phyloP scores from a whole-genome alignment of 2,329 filamentous ascomycete species.

The Dothideomycetidae sp. region DNA sequence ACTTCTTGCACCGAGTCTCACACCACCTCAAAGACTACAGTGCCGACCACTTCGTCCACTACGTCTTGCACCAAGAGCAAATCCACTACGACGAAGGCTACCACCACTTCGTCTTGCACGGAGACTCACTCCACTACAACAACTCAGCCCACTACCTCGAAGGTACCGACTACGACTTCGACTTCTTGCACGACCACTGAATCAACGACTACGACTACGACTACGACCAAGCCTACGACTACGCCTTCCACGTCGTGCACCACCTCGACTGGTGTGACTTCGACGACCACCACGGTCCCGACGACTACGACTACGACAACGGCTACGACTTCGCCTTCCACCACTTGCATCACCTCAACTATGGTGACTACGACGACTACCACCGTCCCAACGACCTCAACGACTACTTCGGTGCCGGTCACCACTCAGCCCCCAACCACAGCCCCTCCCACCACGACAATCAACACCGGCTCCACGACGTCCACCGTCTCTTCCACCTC shows the following conservation, averaged over 20 bases:
- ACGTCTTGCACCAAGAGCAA: not conserved
- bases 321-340: not conserved
- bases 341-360: not conserved
- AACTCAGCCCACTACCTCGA: not conserved
- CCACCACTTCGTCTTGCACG: not conserved
- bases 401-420: not conserved
- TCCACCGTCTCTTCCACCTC: conserved; percentile 16
- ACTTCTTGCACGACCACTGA: not conserved
- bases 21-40: not conserved
- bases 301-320: not conserved
- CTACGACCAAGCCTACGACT: not conserved
- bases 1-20: not conserved
- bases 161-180: not conserved
- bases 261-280: not conserved
- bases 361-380: not conserved
- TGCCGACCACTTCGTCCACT: not conserved
- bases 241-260: not conserved
- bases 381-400: not conserved
- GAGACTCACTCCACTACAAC: not conserved
- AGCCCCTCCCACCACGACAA: conserved; percentile 2
- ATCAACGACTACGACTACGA: not conserved
- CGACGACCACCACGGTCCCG: not conserved
- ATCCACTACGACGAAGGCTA: not conserved
- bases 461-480: conserved; percentile 9
- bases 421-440: not conserved